These are phyloP conservation scores for Mariannaea sp. DNA, from an alignment of 2,329 filamentous ascomycete species.

Conservation along the genomic window DNA sequence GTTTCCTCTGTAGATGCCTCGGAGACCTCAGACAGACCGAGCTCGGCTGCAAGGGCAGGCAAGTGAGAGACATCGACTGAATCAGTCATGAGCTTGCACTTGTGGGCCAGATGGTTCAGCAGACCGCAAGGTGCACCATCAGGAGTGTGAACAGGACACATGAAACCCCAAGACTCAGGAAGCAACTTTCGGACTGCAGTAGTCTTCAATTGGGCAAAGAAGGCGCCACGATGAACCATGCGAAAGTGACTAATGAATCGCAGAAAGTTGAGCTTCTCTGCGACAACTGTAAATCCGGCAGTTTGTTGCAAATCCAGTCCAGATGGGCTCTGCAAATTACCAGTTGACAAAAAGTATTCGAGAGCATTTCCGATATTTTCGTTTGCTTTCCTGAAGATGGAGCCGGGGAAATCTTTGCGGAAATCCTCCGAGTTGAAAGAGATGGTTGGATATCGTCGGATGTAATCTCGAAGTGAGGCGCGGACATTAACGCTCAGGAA, in stretches of 20 bases:
- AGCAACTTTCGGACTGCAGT: slow-evolving; percentile 94
- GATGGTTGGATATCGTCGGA: slow-evolving; percentile 61
- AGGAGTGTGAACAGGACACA: slow-evolving; percentile 96
- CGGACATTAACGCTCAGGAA: slow-evolving; percentile 67
- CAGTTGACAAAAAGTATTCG: slow-evolving; percentile 95
- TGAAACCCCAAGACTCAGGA: slow-evolving; percentile 96
- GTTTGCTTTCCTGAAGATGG: slow-evolving; percentile 80
- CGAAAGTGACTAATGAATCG: slow-evolving; percentile 99
- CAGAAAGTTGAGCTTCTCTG: slow-evolving; percentile 98
- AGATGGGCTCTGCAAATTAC: slow-evolving; percentile 88
- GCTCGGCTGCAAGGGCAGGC: slow-evolving; percentile 73
- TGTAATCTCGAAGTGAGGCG: slow-evolving; percentile 59
- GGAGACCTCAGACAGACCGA: slow-evolving; percentile 77
- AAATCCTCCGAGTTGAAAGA: slow-evolving; percentile 81
- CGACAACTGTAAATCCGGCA: slow-evolving; percentile 93
- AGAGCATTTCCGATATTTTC: slow-evolving; percentile 86
- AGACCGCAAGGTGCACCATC: slow-evolving; percentile 95
- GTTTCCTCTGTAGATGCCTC: slow-evolving; percentile 82
- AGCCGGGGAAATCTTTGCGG: slow-evolving; percentile 75
- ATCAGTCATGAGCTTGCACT: slow-evolving; percentile 85
- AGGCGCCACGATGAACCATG: slow-evolving; percentile 98
- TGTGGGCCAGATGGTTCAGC: slow-evolving; percentile 93
- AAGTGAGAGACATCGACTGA: slow-evolving; percentile 75
- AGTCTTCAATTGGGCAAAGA: slow-evolving; percentile 97
- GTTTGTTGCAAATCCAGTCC: slow-evolving; percentile 94